phyloP scores from a whole-genome alignment of 495 filamentous ascomycete genomes.

The Penicillium samsonianum region DNA sequence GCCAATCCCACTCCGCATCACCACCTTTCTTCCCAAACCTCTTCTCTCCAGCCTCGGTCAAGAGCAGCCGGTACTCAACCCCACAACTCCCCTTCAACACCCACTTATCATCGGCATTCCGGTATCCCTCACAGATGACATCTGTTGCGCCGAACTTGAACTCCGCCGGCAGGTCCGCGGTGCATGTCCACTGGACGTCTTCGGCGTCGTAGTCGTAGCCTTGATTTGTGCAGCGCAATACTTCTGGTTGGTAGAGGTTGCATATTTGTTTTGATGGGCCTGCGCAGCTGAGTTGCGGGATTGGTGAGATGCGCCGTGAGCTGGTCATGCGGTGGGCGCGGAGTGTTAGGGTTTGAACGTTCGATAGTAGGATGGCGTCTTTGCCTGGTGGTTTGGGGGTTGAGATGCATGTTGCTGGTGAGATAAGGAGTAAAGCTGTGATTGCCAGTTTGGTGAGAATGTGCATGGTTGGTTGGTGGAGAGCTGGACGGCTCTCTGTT shows the following conservation, averaged over 20 bases:
- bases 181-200: conserved; percentile 88
- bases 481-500: background rate
- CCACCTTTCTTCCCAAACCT: conserved; percentile 53
- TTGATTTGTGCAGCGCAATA: conserved; percentile 86
- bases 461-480: conserved; percentile 11
- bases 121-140: conserved; percentile 91
- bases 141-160: conserved; percentile 90
- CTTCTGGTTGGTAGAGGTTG: conserved; percentile 67
- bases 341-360: conserved; percentile 78
- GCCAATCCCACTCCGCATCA: background rate
- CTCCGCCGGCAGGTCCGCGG: conserved; percentile 72
- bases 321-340: conserved; percentile 62
- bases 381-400: conserved; percentile 45
- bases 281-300: conserved; percentile 82
- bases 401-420: conserved; percentile 26
- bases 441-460: conserved; percentile 1
- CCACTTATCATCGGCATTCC: conserved; percentile 70
- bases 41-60: conserved; percentile 80
- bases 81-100: conserved; percentile 89
- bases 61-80: conserved; percentile 80
- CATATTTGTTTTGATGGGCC: conserved; percentile 60
- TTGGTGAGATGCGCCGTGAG: conserved; percentile 71
- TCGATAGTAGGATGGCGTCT: conserved; percentile 71
- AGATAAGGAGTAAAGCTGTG: conserved; percentile 32
- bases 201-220: conserved; percentile 68